phyloP scores from a whole-genome alignment of 2,329 filamentous ascomycete species.

The Paraphaeosphaeria minitans region DNA sequence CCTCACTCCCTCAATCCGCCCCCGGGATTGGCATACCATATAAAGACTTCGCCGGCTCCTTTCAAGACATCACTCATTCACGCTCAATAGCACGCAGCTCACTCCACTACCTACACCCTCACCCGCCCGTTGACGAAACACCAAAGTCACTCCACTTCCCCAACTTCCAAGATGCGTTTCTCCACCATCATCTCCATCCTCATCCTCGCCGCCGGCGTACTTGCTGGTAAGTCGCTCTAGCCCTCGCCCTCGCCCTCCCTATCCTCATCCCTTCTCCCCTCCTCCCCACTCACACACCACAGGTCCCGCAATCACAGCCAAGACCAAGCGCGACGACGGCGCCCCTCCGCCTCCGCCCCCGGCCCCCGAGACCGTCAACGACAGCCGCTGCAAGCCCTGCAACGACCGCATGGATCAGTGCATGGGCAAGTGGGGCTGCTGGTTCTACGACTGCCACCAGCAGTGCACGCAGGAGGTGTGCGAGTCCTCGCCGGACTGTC shows the following conservation, averaged over 20 bases:
- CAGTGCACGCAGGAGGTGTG: not conserved
- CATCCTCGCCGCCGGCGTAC: not conserved
- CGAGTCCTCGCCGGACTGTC: not conserved
- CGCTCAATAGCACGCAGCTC: not conserved
- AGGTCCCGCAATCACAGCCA: not conserved
- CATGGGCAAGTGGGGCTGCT: not conserved
- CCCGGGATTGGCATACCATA: not conserved
- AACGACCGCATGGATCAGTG: slow-evolving; percentile 1
- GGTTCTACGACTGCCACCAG: not conserved
- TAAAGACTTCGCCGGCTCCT: not conserved
- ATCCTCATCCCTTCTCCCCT: no score
- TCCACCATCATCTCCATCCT: not conserved
- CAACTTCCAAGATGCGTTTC: not conserved
- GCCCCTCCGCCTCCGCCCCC: not conserved
- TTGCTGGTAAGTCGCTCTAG: not conserved
- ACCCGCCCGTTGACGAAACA: not conserved
- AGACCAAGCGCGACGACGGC: not conserved
- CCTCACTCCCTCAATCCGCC: no score
- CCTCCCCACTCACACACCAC: not conserved
- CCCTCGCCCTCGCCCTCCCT: no score
- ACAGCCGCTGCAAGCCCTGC: not conserved
- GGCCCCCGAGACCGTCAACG: not conserved
- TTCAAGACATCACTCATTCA: no score
- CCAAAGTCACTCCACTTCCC: not conserved
- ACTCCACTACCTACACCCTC: not conserved